Percentiles rank a stretch among this genome's conserved stretches.
Evolutionary conservation across 768 basidiomycete genomes (phyloP).

Genomic region (Tricholoma terreum): DNA sequence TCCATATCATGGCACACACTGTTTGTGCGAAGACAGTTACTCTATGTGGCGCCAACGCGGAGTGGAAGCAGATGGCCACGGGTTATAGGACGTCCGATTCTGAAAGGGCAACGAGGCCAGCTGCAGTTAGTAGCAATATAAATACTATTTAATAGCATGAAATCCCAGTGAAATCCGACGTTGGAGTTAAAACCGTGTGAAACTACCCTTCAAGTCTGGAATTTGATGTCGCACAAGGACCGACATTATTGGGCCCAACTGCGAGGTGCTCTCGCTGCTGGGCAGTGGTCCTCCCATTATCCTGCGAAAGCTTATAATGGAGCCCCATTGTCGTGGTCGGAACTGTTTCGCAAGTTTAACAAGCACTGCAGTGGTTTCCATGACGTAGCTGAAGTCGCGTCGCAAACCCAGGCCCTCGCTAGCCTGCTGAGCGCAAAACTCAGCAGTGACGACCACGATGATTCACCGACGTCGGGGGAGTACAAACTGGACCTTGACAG

Average conservation of each 20-base stretch:
- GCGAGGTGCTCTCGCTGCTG: conserved; percentile 64
- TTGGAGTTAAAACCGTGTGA: no score
- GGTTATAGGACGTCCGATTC: no score
- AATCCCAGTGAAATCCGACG: no score
- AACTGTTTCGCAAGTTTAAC: conserved; percentile 81
- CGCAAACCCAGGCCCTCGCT: conserved; percentile 62
- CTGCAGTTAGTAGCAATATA: no score
- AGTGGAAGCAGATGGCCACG: no score
- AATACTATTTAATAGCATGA: no score
- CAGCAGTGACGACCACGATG: conserved; percentile 56
- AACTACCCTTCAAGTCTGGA: no score
- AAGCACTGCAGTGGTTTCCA: conserved; percentile 69
- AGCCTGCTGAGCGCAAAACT: conserved; percentile 50
- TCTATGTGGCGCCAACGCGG: no score
- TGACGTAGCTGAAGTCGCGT: conserved; percentile 64
- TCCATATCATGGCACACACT: no score
- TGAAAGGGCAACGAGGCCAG: no score
- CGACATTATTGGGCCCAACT: conserved; percentile 79
- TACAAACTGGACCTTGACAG: conserved; percentile 44
- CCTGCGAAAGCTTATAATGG: conserved; percentile 64
- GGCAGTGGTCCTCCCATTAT: conserved; percentile 60
- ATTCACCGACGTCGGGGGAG: conserved; percentile 27
- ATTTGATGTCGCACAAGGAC: conserved; percentile 52
- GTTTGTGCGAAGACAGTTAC: no score
- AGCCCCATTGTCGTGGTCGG: conserved; percentile 61